Base-by-base conservation (phyloP, 2,329 filamentous ascomycete genomes). In the Aureobasidium lini region DNA sequence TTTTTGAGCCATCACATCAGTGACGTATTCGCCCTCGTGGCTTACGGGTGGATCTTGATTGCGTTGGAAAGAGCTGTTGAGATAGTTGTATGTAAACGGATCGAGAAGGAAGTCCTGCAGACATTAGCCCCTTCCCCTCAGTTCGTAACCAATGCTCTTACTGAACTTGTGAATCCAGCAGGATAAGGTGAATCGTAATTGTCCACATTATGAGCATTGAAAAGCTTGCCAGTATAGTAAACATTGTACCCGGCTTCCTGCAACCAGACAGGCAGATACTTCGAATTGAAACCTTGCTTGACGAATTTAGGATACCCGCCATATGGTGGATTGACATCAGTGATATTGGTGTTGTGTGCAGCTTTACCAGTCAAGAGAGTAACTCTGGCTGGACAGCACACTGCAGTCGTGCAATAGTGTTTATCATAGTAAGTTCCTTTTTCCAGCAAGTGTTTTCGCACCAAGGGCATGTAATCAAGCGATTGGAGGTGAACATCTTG, bases 331-430 rank as follows among this genome's bases (percentile, higher is more conserved):
- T 68, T 69, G 1, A 82, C 77, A 65, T 81, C 78, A 0, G 86
- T 89, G 1, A 89, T 84, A 64, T 89, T 89, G 0, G 85, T 88
- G 63, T 88, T 88, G 64, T 89, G 86, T 0, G 85, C 83, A 6
- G 82, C 79, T 66, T 81, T 82, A 23, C 60, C 60, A 0, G 85
- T 88, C 79, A 80, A 83, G 1, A 89, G 70, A 13, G 79, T 82
- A 2, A 86, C 86, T 1, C 86, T 76, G 0, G 85, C 84, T 0
- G 86, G 86, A 64, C 86, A 89, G 69, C 86, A 89, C 0, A 87
- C 69, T 0, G 86, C 77, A 0, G 84, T 82, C 0, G 86, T 88
- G 64, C 84, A 86, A 60, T 83, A 89, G 65, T 89, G 86, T 40
- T 81, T 81, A 47, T 73, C 72, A 62, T 82, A 89, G 1, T 76